These are phyloP conservation scores for Penicillium rolfsii DNA, from an alignment of 2,329 filamentous ascomycete species.

Conservation along the genomic window DNA sequence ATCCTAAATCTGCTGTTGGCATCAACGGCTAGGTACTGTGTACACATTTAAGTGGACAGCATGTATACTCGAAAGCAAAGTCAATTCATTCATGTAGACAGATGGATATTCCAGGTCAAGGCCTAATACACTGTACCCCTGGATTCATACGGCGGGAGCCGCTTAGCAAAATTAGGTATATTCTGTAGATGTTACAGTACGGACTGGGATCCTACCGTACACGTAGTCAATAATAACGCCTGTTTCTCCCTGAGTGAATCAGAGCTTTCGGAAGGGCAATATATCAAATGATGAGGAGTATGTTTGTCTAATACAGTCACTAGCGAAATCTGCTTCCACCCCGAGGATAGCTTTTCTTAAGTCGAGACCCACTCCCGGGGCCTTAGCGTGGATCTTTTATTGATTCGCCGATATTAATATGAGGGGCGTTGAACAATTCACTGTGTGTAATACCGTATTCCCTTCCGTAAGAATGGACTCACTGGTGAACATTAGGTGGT, in stretches of 20 bases:
- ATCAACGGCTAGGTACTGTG: too few relatives aligned
- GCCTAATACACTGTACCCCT: constrained; percentile 1
- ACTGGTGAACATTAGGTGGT: too few relatives aligned
- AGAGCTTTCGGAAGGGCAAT: neutral
- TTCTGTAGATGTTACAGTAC: constrained; percentile 3
- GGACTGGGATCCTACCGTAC: constrained; percentile 1
- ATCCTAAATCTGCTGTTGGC: constrained; percentile 1
- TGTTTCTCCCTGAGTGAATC: neutral
- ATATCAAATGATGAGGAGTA: neutral
- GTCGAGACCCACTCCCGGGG: too few relatives aligned
- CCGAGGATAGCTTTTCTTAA: too few relatives aligned
- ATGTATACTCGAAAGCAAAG: constrained; percentile 2
- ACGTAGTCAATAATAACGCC: constrained; percentile 1
- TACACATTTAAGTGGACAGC: constrained; percentile 1
- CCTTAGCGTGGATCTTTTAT: too few relatives aligned
- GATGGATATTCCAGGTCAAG: constrained; percentile 1
- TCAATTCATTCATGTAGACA: constrained; percentile 1
- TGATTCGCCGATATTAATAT: too few relatives aligned
- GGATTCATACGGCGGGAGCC: neutral
- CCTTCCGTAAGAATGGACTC: too few relatives aligned
- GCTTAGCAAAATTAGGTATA: constrained; percentile 3
- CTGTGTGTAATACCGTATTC: too few relatives aligned
- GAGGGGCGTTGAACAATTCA: too few relatives aligned
- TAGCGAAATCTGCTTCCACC: too few relatives aligned
- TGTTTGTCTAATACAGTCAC: neutral